Conservation (phyloP, 192 early-diverging fungal genomes). For the Coemansia sp. region DNA sequence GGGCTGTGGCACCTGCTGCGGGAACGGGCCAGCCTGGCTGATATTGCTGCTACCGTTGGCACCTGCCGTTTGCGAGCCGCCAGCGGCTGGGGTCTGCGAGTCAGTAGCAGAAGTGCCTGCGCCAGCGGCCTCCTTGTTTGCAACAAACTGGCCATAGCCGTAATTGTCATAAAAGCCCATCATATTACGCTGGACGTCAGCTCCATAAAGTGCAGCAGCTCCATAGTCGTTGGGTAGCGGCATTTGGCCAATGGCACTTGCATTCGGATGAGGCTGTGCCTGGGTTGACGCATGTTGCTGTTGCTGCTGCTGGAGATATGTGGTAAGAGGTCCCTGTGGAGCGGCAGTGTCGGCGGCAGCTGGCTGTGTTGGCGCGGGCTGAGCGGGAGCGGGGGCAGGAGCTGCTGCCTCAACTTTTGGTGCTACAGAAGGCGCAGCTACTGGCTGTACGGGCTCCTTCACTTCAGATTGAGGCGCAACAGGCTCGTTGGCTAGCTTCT, state of each 20-base stretch:
- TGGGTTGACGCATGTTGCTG: constrained; percentile 39
- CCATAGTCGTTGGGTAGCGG: constrained; percentile 58
- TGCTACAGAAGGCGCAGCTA: constrained; percentile 8
- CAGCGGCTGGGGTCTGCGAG: constrained; percentile 52
- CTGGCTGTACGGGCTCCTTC: constrained; percentile 19
- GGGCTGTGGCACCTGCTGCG: constrained; percentile 53
- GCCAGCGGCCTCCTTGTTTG: constrained; percentile 38
- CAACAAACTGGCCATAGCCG: constrained; percentile 50
- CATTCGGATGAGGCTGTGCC: constrained; percentile 15
- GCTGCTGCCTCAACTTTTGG: constrained; percentile 12
- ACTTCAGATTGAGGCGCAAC: constrained; percentile 16
- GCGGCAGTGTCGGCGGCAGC: constrained; percentile 20
- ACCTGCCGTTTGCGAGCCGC: constrained; percentile 60
- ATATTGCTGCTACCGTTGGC: constrained; percentile 54
- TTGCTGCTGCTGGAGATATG: constrained; percentile 44
- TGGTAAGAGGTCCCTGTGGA: constrained; percentile 35
- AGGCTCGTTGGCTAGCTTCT: constrained; percentile 25
- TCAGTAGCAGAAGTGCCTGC: constrained; percentile 30
- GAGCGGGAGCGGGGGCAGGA: constrained; percentile 9
- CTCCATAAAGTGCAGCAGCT: constrained; percentile 61
- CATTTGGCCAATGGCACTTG: constrained; percentile 51
- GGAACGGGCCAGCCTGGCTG: constrained; percentile 49
- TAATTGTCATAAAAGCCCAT: constrained; percentile 57
- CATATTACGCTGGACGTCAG: constrained; percentile 66
- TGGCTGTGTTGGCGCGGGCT: constrained; percentile 10